A percentile compares a stretch with the other conserved stretches of the same genome.
Conservation (phyloP, 2,329 filamentous ascomycete species). For the Dryadomyces quercus-mongolicae region DNA sequence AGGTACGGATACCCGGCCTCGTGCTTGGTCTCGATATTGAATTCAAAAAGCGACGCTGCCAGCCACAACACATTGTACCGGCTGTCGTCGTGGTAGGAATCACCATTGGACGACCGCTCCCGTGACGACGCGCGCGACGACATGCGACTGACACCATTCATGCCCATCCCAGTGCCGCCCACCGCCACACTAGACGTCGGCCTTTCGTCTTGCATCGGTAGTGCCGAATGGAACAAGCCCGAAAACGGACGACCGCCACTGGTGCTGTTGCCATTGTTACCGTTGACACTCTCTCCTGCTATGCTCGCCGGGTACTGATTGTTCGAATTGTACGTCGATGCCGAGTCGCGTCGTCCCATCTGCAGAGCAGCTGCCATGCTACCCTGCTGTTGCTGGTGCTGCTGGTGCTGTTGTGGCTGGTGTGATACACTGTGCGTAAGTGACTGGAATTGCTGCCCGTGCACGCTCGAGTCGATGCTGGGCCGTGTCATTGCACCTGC, state of each 20-base stretch:
- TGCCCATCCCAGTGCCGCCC: neutral
- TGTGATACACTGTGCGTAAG: neutral
- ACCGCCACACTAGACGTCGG: neutral
- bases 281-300: neutral
- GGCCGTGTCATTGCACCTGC: slow-evolving; percentile 15
- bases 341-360: slow-evolving; percentile 36
- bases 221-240: slow-evolving; percentile 74
- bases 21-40: slow-evolving; percentile 87
- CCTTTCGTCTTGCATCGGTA: slow-evolving; percentile 61
- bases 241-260: slow-evolving; percentile 42
- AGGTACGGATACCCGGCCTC: slow-evolving; percentile 95
- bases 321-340: slow-evolving; percentile 39
- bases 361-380: slow-evolving; percentile 19
- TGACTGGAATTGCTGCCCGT: slow-evolving; percentile 39
- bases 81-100: slow-evolving; percentile 14
- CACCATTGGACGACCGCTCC: slow-evolving; percentile 26
- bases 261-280: neutral
- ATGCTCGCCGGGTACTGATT: slow-evolving; percentile 29
- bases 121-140: slow-evolving; percentile 48
- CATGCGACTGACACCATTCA: slow-evolving; percentile 11
- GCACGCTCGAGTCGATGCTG: slow-evolving; percentile 11
- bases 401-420: neutral
- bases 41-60: slow-evolving; percentile 89
- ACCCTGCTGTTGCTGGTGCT: slow-evolving; percentile 22
- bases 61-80: slow-evolving; percentile 73